These are phyloP conservation scores for Yamagishiella unicocca DNA, from an alignment of 139 green algal species.

Conservation along the genomic window DNA sequence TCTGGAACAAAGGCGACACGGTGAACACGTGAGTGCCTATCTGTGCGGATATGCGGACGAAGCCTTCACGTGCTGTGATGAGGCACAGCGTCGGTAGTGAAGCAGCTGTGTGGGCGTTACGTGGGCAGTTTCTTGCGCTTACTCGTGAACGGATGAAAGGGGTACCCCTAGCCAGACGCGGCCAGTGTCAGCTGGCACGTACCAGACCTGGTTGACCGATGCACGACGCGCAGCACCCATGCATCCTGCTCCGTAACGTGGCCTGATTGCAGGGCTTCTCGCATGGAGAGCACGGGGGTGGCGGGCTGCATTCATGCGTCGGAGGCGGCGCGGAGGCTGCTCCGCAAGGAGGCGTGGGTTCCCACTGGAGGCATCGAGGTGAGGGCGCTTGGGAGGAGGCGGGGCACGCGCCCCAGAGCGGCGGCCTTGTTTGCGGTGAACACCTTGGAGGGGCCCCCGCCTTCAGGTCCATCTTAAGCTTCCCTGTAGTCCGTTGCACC, in stretches of 20 bases:
- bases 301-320: neutral
- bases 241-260: neutral
- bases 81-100: neutral
- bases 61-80: neutral
- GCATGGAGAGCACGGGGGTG: conserved; percentile 2
- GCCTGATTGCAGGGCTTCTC: neutral
- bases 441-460: neutral
- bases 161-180: neutral
- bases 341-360: conserved; percentile 9
- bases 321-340: neutral
- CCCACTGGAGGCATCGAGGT: conserved; percentile 24
- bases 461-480: neutral
- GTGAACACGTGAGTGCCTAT: conserved; percentile 36
- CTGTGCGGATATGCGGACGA: neutral
- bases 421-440: too few species aligned
- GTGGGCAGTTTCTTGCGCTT: neutral
- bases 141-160: neutral
- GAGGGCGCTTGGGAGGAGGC: too few species aligned
- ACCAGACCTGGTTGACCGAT: neutral
- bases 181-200: neutral
- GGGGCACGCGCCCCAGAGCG: too few species aligned
- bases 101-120: neutral
- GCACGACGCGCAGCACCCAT: neutral
- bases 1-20: neutral
- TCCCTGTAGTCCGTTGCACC: neutral